Evolutionary conservation across 2,329 filamentous ascomycete genomes (phyloP).

Genomic region (Alternaria postmessia): DNA sequence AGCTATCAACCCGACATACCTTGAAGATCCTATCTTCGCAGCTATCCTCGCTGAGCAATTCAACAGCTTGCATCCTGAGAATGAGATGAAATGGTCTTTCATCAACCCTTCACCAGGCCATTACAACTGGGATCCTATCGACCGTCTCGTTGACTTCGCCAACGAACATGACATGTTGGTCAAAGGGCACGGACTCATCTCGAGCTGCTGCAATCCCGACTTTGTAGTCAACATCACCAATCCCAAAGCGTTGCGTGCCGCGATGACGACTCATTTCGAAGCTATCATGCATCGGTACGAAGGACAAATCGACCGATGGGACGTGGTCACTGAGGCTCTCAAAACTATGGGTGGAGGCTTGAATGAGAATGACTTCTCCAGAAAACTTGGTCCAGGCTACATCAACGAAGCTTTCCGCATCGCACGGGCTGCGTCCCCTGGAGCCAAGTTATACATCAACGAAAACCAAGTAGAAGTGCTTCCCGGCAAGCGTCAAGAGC

Average conservation of each 20-base stretch:
- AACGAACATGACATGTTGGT: slow-evolving; percentile 11
- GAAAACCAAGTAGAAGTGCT: slow-evolving; percentile 5
- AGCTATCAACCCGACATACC: slow-evolving; percentile 8
- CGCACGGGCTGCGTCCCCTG: slow-evolving; percentile 1
- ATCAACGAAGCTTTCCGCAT: slow-evolving; percentile 11
- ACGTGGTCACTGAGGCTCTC: slow-evolving; percentile 12
- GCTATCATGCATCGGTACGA: slow-evolving; percentile 9
- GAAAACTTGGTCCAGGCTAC: slow-evolving; percentile 3
- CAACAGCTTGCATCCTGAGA: slow-evolving; percentile 16
- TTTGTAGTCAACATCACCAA: slow-evolving; percentile 14
- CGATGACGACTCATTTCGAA: slow-evolving; percentile 17
- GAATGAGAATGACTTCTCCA: slow-evolving; percentile 4
- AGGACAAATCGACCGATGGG: slow-evolving; percentile 9
- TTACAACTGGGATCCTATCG: slow-evolving; percentile 11
- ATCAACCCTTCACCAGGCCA: slow-evolving; percentile 4
- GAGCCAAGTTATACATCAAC: slow-evolving; percentile 8
- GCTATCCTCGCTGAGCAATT: slow-evolving; percentile 13
- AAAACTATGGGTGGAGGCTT: slow-evolving; percentile 12
- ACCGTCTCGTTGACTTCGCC: slow-evolving; percentile 6
- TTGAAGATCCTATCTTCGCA: slow-evolving; percentile 12
- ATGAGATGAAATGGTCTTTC: slow-evolving; percentile 14
- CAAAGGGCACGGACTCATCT: slow-evolving; percentile 18
- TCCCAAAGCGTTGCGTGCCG: slow-evolving; percentile 6
- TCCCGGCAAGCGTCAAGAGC: slow-evolving; percentile 6
- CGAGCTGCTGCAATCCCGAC: slow-evolving; percentile 16